phyloP scores from a whole-genome alignment of 768 basidiomycete genomes.

The Leccinum disarticulatum region DNA sequence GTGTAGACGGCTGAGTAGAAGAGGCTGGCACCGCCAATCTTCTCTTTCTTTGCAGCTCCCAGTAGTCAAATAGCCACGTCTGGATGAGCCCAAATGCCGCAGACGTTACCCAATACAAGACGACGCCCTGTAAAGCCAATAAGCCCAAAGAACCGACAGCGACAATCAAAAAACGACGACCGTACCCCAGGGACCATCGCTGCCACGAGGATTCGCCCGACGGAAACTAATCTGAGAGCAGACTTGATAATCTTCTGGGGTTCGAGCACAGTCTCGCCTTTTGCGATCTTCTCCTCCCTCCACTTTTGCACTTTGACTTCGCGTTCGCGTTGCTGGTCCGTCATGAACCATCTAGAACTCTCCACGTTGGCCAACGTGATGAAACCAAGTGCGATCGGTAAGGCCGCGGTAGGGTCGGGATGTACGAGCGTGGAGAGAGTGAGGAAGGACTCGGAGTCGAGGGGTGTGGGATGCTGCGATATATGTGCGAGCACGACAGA shows the following conservation, averaged over 20 bases:
- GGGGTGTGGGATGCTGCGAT: slow-evolving; percentile 57
- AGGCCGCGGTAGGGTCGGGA: slow-evolving; percentile 64
- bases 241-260: slow-evolving; percentile 54
- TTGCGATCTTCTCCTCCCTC: slow-evolving; percentile 43
- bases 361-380: slow-evolving; percentile 81
- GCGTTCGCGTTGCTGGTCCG: slow-evolving; percentile 53
- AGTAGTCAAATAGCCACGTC: slow-evolving; percentile 71
- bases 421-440: slow-evolving; percentile 70
- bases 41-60: slow-evolving; percentile 45
- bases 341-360: slow-evolving; percentile 71
- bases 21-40: slow-evolving; percentile 9
- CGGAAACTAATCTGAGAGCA: slow-evolving; percentile 53
- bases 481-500: slow-evolving; percentile 57
- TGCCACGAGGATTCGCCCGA: slow-evolving; percentile 67
- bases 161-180: slow-evolving; percentile 16
- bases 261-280: slow-evolving; percentile 45
- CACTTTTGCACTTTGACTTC: slow-evolving; percentile 47
- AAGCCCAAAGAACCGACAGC: slow-evolving; percentile 1
- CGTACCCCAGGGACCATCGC: slow-evolving; percentile 69
- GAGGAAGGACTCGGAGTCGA: slow-evolving; percentile 77
- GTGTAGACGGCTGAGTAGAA: neutral
- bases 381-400: slow-evolving; percentile 72
- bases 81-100: slow-evolving; percentile 72
- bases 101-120: slow-evolving; percentile 78
- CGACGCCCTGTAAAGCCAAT: slow-evolving; percentile 46